Evolutionary conservation across 2,329 filamentous ascomycete genomes (phyloP), one percentile per base, ranked within the genome.

Genomic region (Madurella fahalii): DNA sequence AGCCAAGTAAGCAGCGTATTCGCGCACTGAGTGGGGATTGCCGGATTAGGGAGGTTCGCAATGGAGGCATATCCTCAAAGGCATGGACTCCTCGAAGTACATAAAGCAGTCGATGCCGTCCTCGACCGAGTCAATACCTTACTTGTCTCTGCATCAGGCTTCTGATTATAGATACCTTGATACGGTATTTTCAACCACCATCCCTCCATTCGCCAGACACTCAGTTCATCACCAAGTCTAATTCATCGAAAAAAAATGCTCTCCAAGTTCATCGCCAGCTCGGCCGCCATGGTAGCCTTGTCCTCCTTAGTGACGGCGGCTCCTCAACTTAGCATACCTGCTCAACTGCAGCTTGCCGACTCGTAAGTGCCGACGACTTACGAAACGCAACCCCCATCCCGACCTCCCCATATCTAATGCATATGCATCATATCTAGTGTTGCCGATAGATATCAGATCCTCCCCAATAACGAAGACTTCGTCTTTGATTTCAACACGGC

Each of bases 401-500:
- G n/a, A n/a, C n/a, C n/a, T n/a, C n/a, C n/a, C n/a, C n/a, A n/a
- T n/a, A n/a, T n/a, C n/a, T n/a, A n/a, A n/a, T n/a, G n/a, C n/a
- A n/a, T n/a, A n/a, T n/a, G n/a, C n/a, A n/a, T n/a, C n/a, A 25
- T 25, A 7, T 25, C 18, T 48, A 76, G 72, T 45, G 72, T 72
- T 17, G 70, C 61, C 40, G 75, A 78, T 50, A 72, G 72, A 48
- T 70, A 72, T 64, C 60, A 63, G 18, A 71, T 78, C 51, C 71
- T 78, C 30, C 68, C 70, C 15, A 64, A 74, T 7, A 67, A 78
- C 60, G 50, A 66, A 2, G 70, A 78, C 58, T 79, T 79, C 64
- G 64, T 77, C 64, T 80, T 77, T 66, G 71, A 77, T 65, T 79
- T 79, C 67, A 47, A 47, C n/a, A 61, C 62, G 18, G 48, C 80